A percentile compares a stretch with the other conserved stretches of the same genome.
Evolutionary conservation across 129 eudicot species (phyloP).

Genomic region (Smallanthus sonchifolius): DNA sequence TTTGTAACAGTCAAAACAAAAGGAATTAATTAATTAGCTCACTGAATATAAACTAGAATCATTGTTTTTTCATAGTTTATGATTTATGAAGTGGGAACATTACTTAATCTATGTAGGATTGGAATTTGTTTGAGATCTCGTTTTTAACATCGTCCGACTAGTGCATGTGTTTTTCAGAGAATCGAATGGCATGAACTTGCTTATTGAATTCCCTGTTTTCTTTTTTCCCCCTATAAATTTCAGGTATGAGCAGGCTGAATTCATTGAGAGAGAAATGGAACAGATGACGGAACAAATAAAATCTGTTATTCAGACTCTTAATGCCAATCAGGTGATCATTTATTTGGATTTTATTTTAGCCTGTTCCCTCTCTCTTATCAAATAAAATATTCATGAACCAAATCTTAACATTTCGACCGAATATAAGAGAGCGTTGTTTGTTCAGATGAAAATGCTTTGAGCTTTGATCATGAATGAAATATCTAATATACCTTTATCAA

Average conservation of each 20-base stretch:
- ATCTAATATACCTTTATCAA: not conserved
- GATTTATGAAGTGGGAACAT: not conserved
- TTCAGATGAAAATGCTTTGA: not conserved
- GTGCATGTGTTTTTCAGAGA: not conserved
- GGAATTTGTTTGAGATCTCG: not conserved
- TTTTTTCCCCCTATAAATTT: not conserved
- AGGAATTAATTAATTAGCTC: not conserved
- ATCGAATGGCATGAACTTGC: not conserved
- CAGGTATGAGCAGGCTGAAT: conserved; percentile 97
- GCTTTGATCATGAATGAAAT: not conserved
- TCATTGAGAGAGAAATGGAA: conserved; percentile 84
- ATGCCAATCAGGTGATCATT: conserved; percentile 64
- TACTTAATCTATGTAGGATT: not conserved
- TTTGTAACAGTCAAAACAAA: not conserved
- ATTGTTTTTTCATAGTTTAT: not conserved
- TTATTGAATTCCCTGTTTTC: not conserved
- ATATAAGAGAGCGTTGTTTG: not conserved
- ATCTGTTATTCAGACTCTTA: conserved; percentile 73
- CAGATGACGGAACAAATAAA: conserved; percentile 82
- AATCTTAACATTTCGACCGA: not conserved
- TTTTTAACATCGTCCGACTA: not conserved
- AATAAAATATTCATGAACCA: not conserved
- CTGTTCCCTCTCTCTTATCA: not conserved
- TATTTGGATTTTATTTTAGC: not conserved
- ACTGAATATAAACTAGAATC: not conserved